Evolutionary conservation across 495 filamentous ascomycete species (phyloP).

Genomic region (Podospora conica): DNA sequence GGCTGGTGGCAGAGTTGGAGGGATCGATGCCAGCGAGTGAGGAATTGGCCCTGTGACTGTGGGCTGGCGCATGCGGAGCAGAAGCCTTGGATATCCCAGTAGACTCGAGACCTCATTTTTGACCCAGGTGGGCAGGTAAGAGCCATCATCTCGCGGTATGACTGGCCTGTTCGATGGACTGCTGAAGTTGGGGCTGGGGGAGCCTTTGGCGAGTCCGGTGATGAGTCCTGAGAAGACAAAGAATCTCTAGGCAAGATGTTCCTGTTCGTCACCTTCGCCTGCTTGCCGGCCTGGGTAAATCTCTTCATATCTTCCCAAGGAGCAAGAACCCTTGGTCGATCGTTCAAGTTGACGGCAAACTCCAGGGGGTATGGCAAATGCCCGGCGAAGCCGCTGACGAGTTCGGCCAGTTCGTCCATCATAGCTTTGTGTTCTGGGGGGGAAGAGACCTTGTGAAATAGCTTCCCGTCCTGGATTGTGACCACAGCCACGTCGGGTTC

Average conservation of each 20-base stretch:
- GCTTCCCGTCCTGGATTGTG: conserved; percentile 46
- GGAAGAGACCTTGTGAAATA: conserved; percentile 37
- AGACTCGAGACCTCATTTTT: conserved; percentile 44
- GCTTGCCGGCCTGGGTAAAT: conserved; percentile 34
- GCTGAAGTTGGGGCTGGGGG: not conserved
- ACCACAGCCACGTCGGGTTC: conserved; percentile 34
- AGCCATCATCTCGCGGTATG: conserved; percentile 38
- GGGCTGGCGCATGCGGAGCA: conserved; percentile 58
- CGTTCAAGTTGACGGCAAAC: conserved; percentile 71
- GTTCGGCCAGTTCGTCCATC: conserved; percentile 55
- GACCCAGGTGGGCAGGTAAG: conserved; percentile 54
- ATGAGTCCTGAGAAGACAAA: not conserved
- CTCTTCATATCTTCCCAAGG: conserved; percentile 54
- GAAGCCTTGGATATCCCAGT: conserved; percentile 49
- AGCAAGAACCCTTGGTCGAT: conserved; percentile 68
- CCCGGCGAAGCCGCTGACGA: conserved; percentile 63
- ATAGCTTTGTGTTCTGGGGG: conserved; percentile 44
- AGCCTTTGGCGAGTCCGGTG: not conserved
- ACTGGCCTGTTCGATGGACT: not conserved
- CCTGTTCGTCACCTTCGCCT: conserved; percentile 35
- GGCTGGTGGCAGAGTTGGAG: conserved; percentile 73
- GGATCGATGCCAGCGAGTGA: conserved; percentile 57
- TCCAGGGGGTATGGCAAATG: conserved; percentile 69
- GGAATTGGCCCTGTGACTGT: conserved; percentile 63
- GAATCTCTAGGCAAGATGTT: conserved; percentile 11